phyloP scores from a whole-genome alignment of 768 basidiomycete species.

The Trametes cingulata region DNA sequence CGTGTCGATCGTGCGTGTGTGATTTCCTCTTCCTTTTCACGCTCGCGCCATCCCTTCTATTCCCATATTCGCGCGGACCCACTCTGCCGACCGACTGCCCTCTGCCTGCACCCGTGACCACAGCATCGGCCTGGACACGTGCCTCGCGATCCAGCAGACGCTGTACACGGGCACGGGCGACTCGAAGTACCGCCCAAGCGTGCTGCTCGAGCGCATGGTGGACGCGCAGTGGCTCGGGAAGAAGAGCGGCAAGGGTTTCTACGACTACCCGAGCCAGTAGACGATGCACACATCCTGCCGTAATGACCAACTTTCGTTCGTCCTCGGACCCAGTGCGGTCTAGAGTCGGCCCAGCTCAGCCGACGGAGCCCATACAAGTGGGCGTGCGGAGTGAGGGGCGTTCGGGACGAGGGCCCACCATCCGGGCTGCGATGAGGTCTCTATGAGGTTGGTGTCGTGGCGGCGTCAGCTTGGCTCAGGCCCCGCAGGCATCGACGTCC shows the following conservation, averaged over 20 bases:
- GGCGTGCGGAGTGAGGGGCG: not conserved
- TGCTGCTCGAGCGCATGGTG: conserved; percentile 93
- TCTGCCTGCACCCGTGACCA: conserved; percentile 2
- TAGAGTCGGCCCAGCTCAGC: not conserved
- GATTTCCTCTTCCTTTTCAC: not conserved
- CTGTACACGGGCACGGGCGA: conserved; percentile 88
- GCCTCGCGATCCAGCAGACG: conserved; percentile 89
- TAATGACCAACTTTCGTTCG: not conserved
- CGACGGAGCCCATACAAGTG: not conserved
- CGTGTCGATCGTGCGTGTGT: conserved; percentile 5
- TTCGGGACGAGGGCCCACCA: not conserved
- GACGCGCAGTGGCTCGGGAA: conserved; percentile 92
- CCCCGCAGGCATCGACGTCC: not conserved
- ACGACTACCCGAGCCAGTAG: conserved; percentile 60
- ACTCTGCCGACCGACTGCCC: not conserved
- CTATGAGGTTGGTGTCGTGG: not conserved
- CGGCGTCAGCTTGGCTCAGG: conserved; percentile 11
- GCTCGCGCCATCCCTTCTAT: not conserved
- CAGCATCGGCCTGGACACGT: conserved; percentile 97
- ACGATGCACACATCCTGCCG: not conserved
- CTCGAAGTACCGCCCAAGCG: conserved; percentile 91
- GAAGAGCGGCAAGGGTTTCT: conserved; percentile 94
- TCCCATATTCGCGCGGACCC: not conserved
- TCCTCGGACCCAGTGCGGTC: not conserved
- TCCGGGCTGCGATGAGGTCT: not conserved